phyloP scores from a whole-genome alignment of 371 early-diverging fungal genomes.

The Mucor racemosus region DNA sequence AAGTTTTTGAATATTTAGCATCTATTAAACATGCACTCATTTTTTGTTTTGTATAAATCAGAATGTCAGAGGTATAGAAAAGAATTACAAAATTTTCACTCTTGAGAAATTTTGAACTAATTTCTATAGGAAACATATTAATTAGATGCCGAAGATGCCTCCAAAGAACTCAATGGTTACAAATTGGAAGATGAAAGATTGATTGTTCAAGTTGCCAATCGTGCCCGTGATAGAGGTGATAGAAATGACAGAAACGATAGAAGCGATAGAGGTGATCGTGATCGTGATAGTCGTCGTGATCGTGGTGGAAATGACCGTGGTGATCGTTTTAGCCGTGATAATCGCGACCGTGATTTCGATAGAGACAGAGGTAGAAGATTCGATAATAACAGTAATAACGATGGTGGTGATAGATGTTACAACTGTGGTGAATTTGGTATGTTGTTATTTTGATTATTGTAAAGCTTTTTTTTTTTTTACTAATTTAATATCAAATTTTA shows the following conservation, averaged over 20 bases:
- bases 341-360: slow-evolving; percentile 19
- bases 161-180: slow-evolving; percentile 68
- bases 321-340: slow-evolving; percentile 18
- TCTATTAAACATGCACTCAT: background rate
- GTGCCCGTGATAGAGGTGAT: slow-evolving; percentile 33
- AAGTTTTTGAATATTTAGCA: slow-evolving; percentile 13
- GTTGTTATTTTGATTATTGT: background rate
- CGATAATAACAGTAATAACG: background rate
- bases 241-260: slow-evolving; percentile 13
- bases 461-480: background rate
- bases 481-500: slow-evolving; percentile 15
- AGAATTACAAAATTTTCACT: too few species aligned
- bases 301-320: background rate
- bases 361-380: slow-evolving; percentile 27
- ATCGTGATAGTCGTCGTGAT: slow-evolving; percentile 20
- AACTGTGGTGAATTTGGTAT: slow-evolving; percentile 51
- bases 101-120: background rate
- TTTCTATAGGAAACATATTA: background rate
- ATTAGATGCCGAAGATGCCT: slow-evolving; percentile 77
- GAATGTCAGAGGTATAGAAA: slow-evolving; percentile 19
- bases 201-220: slow-evolving; percentile 37
- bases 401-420: slow-evolving; percentile 40
- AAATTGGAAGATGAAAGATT: slow-evolving; percentile 49
- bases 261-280: slow-evolving; percentile 10
- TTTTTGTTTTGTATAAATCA: slow-evolving; percentile 8